phyloP scores from a whole-genome alignment of 23 red algal species.

The Gracilaria gracilis region DNA sequence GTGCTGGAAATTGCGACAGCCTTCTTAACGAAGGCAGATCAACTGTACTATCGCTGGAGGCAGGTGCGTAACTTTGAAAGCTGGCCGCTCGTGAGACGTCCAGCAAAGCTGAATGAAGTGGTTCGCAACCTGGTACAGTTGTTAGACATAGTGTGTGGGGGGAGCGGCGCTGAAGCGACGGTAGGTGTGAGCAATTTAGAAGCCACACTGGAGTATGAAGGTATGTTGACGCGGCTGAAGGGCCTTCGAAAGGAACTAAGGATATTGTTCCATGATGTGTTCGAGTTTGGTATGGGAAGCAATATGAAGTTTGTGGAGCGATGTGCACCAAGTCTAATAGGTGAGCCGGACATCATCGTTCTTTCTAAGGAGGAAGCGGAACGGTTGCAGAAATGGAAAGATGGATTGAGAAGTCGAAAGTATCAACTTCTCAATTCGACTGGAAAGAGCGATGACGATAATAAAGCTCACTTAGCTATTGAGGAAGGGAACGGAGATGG shows the following conservation, averaged over 20 bases:
- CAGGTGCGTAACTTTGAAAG: slow-evolving; percentile 6
- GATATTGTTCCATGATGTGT: slow-evolving; percentile 16
- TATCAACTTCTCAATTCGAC: too few relatives aligned
- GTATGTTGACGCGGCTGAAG: neutral
- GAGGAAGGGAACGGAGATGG: neutral
- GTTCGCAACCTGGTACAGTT: neutral
- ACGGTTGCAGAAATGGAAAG: neutral
- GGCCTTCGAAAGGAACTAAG: neutral
- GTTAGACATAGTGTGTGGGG: neutral
- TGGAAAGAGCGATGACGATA: neutral
- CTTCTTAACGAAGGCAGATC: slow-evolving; percentile 5
- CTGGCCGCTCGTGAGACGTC: neutral
- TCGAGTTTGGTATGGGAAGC: slow-evolving; percentile 6
- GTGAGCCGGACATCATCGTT: slow-evolving; percentile 28
- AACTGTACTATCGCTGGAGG: slow-evolving; percentile 19
- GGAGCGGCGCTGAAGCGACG: neutral
- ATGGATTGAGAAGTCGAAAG: neutral
- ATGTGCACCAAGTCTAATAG: neutral
- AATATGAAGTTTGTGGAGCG: neutral
- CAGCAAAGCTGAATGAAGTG: slow-evolving; percentile 1
- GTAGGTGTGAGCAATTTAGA: neutral
- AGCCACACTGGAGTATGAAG: neutral
- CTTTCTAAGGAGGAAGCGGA: slow-evolving; percentile 7
- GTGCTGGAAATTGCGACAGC: slow-evolving; percentile 22
- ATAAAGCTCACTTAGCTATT: neutral